These are phyloP conservation scores for Entamoeba moshkovskii DNA, from an alignment of 208 protist genomes.

Conservation along the genomic window DNA sequence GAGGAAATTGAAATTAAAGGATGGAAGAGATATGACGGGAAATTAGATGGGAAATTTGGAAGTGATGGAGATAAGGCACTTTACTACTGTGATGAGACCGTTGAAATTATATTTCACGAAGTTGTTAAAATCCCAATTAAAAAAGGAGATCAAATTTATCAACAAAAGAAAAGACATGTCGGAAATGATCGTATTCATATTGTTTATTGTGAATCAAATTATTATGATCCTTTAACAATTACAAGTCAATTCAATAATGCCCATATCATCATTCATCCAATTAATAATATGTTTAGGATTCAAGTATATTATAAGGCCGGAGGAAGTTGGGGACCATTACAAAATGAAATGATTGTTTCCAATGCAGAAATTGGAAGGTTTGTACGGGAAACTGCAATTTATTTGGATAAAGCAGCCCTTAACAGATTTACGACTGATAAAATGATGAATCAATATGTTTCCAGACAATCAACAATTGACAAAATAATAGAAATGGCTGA, in stretches of 20 bases:
- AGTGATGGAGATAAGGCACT: neutral
- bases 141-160: neutral
- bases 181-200: constrained; percentile 4
- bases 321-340: neutral
- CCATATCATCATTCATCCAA: neutral
- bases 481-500: neutral
- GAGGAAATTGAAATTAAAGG: neutral
- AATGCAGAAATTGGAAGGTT: neutral
- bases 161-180: constrained; percentile 7
- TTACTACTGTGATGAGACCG: neutral
- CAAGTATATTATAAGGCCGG: neutral
- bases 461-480: neutral
- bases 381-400: neutral
- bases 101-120: constrained; percentile 7
- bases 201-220: neutral
- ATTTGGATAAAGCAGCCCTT: neutral
- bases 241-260: constrained; percentile 1
- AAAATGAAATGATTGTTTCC: neutral
- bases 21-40: neutral
- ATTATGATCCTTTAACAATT: neutral
- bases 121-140: neutral
- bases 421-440: neutral
- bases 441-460: neutral
- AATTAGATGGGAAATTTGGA: neutral
- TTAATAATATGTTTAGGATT: neutral